Evolutionary conservation across 2,329 filamentous ascomycete species (phyloP).

Genomic region (Aspergillus candidus): DNA sequence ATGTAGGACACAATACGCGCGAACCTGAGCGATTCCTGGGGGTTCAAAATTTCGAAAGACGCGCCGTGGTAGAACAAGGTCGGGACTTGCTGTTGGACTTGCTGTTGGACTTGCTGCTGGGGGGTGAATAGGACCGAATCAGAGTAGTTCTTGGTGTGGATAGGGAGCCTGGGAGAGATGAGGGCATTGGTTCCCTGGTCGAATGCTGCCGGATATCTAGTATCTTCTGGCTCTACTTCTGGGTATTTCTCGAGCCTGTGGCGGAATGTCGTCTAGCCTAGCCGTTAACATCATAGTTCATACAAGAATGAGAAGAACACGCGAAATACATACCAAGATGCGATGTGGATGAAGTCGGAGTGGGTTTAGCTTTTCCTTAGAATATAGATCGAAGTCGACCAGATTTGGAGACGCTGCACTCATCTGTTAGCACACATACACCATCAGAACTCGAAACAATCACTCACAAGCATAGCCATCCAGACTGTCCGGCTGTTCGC

Average conservation of each 20-base stretch:
- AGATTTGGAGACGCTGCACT: slow-evolving; percentile 9
- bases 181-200: no score
- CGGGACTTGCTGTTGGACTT: slow-evolving; percentile 14
- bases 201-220: slow-evolving; percentile 9
- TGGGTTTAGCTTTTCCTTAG: neutral
- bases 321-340: slow-evolving; percentile 10
- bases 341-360: slow-evolving; percentile 10
- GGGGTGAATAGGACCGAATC: slow-evolving; percentile 24
- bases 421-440: slow-evolving; percentile 1
- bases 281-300: no score
- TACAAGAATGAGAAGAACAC: slow-evolving; percentile 2
- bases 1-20: slow-evolving; percentile 32
- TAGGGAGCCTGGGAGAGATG: slow-evolving; percentile 8
- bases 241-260: slow-evolving; percentile 21
- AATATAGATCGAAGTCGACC: slow-evolving; percentile 3
- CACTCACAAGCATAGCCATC: slow-evolving; percentile 18
- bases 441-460: neutral
- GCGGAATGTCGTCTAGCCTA: slow-evolving; percentile 20
- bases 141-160: slow-evolving; percentile 17
- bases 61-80: slow-evolving; percentile 31
- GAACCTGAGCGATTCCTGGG: slow-evolving; percentile 31
- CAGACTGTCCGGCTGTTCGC: slow-evolving; percentile 23
- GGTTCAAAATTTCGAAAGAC: slow-evolving; percentile 35
- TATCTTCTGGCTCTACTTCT: slow-evolving; percentile 10
- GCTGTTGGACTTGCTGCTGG: slow-evolving; percentile 13